Conservation (phyloP, 1,284 basidiomycete genomes). For the Trametes pubescens region DNA sequence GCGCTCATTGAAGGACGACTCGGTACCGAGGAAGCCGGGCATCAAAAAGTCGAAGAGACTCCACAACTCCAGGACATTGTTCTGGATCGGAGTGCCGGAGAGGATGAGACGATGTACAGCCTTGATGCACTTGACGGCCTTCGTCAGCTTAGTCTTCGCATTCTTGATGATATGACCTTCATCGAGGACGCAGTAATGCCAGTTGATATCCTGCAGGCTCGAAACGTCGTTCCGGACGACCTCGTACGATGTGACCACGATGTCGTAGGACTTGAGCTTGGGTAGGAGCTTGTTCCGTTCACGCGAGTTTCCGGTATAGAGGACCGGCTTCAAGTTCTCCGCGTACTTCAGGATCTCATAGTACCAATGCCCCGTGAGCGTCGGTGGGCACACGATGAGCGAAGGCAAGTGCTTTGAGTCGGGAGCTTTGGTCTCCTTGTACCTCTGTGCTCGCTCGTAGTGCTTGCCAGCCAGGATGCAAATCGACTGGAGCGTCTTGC, state of each 20-base stretch:
- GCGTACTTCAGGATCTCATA: constrained; percentile 97
- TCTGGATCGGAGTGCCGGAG: constrained; percentile 98
- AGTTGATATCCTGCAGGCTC: constrained; percentile 78
- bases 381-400: constrained; percentile 96
- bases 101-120: constrained; percentile 95
- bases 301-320: constrained; percentile 91
- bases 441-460: constrained; percentile 81
- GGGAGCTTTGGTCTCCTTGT: constrained; percentile 73
- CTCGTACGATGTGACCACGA: constrained; percentile 98
- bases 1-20: constrained; percentile 94
- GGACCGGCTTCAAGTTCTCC: constrained; percentile 83
- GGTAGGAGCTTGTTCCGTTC: constrained; percentile 81
- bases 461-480: constrained; percentile 97
- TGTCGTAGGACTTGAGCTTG: constrained; percentile 79
- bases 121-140: constrained; percentile 92
- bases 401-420: constrained; percentile 92
- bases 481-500: constrained; percentile 98
- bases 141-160: constrained; percentile 96
- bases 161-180: constrained; percentile 99
- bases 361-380: constrained; percentile 98
- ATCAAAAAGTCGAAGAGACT: constrained; percentile 99
- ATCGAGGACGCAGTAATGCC: constrained; percentile 98
- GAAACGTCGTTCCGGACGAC: constrained; percentile 95
- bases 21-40: constrained; percentile 98
- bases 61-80: constrained; percentile 99